Percentiles rank a stretch among this genome's conserved stretches.
These are phyloP conservation scores for Phytopythium delawarense DNA, from an alignment of 352 stramenopile species.

Conservation along the genomic window DNA sequence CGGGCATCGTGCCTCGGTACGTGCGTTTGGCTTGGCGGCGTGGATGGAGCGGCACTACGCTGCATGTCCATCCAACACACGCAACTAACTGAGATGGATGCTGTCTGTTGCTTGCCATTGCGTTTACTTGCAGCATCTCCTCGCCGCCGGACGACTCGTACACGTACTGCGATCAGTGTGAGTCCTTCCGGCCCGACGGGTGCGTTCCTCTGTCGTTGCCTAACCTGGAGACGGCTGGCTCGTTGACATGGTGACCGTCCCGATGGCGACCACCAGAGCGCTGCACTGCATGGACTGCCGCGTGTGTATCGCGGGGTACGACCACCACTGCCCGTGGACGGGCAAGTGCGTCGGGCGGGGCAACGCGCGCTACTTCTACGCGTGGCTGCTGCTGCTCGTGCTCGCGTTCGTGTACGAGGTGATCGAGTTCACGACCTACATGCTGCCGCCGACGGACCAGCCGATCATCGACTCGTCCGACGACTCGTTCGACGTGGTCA, in stretches of 20 bases:
- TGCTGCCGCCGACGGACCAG: constrained; percentile 60
- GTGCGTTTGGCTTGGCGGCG: background rate
- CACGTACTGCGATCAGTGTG: constrained; percentile 78
- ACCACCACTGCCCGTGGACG: constrained; percentile 93
- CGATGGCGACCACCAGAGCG: constrained; percentile 25
- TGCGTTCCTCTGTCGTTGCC: constrained; percentile 18
- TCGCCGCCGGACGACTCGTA: constrained; percentile 46
- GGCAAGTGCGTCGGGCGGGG: constrained; percentile 86
- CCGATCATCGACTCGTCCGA: constrained; percentile 28
- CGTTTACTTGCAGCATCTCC: constrained; percentile 21
- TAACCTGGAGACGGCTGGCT: background rate
- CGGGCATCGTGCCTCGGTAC: constrained; percentile 59
- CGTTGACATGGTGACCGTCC: too few species aligned
- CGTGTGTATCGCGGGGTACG: constrained; percentile 85
- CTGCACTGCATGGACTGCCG: constrained; percentile 86
- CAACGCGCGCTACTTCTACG: constrained; percentile 82
- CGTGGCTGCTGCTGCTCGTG: constrained; percentile 82
- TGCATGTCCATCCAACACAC: too few species aligned
- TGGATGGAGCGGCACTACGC: too few species aligned
- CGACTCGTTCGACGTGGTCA: constrained; percentile 29
- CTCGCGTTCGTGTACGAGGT: constrained; percentile 86
- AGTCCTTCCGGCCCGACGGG: constrained; percentile 69
- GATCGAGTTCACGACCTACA: constrained; percentile 86
- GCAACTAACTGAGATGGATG: background rate
- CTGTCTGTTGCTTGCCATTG: background rate